Percentiles rank a stretch among this genome's conserved stretches.
Evolutionary conservation across 768 basidiomycete species (phyloP).

Genomic region (Kwoniella sp.): DNA sequence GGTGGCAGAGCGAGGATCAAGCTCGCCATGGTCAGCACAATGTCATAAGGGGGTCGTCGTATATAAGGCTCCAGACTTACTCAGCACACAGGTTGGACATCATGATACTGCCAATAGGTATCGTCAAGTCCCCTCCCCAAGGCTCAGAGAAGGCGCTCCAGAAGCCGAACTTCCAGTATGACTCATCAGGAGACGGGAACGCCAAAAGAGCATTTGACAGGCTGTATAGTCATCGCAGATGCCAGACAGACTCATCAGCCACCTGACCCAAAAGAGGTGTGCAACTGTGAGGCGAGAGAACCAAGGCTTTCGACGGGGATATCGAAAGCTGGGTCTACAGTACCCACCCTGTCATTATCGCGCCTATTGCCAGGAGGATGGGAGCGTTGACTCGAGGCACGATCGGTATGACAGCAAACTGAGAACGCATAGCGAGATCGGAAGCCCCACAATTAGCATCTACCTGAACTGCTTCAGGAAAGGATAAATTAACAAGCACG

Average conservation of each 20-base stretch:
- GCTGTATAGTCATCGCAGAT: too few species aligned
- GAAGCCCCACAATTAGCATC: too few species aligned
- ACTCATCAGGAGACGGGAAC: slow-evolving; percentile 27
- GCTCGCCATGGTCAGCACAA: too few species aligned
- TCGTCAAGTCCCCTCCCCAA: slow-evolving; percentile 37
- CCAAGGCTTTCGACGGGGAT: too few species aligned
- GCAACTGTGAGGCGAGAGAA: too few species aligned
- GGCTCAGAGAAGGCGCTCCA: slow-evolving; percentile 25
- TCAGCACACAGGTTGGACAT: slow-evolving; percentile 39
- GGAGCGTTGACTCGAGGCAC: slow-evolving; percentile 27
- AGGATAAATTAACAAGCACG: too few species aligned
- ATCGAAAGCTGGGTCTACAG: too few species aligned
- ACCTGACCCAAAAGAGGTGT: too few species aligned
- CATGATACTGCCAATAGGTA: slow-evolving; percentile 22
- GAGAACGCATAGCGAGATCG: too few species aligned
- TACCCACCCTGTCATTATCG: slow-evolving; percentile 14
- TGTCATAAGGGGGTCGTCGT: slow-evolving; percentile 24
- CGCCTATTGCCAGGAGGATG: slow-evolving; percentile 22
- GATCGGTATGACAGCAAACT: slow-evolving; percentile 4
- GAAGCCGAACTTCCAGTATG: slow-evolving; percentile 43
- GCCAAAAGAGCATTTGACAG: slow-evolving; percentile 29
- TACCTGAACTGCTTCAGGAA: too few species aligned
- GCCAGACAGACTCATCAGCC: too few species aligned
- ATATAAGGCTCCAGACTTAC: slow-evolving; percentile 27
- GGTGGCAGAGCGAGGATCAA: background rate